Conservation (phyloP, 768 basidiomycete genomes). For the Leccinum imitatum region DNA sequence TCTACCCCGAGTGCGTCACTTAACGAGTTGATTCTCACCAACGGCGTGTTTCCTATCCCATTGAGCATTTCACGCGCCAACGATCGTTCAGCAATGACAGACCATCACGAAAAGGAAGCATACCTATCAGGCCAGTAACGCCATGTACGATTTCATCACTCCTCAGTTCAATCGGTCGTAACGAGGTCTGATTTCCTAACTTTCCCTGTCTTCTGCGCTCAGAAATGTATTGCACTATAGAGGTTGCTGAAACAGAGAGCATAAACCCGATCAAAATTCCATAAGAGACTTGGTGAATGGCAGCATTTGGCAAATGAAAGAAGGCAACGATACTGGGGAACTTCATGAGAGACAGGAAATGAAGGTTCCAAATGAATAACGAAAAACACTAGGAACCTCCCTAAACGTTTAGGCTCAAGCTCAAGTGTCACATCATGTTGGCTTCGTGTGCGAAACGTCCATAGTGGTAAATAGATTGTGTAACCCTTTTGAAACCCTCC, state of each 20-base stretch:
- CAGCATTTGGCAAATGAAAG: conserved; percentile 23
- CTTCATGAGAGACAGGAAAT: conserved; percentile 10
- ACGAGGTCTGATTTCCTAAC: conserved; percentile 29
- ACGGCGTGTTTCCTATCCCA: conserved; percentile 83
- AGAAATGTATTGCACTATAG: conserved; percentile 55
- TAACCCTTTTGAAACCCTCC: not conserved
- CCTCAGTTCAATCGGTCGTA: conserved; percentile 66
- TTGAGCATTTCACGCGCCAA: not conserved
- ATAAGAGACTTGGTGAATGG: conserved; percentile 37
- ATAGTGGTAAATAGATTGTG: not conserved
- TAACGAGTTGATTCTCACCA: conserved; percentile 87
- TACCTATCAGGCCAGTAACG: conserved; percentile 84
- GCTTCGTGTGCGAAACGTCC: too few species aligned
- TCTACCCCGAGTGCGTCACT: conserved; percentile 91
- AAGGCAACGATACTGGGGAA: conserved; percentile 14
- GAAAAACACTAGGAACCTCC: not conserved
- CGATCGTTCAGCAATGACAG: not conserved
- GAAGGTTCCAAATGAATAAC: conserved; percentile 35
- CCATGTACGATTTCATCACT: conserved; percentile 80
- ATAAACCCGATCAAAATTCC: conserved; percentile 76
- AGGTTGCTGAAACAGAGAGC: conserved; percentile 69
- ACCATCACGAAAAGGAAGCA: conserved; percentile 14
- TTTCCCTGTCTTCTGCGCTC: conserved; percentile 46
- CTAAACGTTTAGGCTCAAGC: not conserved
- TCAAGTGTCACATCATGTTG: too few species aligned